A percentile compares a stretch with the other conserved stretches of the same genome.
Evolutionary conservation across 2,329 filamentous ascomycete genomes (phyloP).

Genomic region (Paecilomyces dactylethromorphus): DNA sequence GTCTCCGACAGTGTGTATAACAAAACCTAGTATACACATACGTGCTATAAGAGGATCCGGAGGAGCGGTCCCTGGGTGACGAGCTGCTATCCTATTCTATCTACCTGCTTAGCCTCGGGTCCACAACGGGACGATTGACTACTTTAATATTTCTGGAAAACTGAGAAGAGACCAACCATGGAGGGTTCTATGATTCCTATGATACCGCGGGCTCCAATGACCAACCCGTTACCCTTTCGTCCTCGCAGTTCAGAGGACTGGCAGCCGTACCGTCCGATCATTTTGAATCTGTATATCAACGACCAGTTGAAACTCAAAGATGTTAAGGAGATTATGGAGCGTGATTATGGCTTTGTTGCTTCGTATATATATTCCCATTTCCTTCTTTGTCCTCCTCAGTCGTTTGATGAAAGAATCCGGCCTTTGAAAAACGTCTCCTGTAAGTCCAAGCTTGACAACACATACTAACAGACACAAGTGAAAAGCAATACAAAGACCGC

Average conservation of each 20-base stretch:
- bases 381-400: neutral
- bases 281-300: constrained; percentile 29
- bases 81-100: neutral
- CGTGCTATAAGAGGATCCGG: neutral
- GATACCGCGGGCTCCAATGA: neutral
- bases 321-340: constrained; percentile 31
- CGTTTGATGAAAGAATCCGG: neutral
- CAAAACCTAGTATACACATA: neutral
- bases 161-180: neutral
- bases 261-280: constrained; percentile 27
- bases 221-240: constrained; percentile 14
- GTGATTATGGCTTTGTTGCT: constrained; percentile 28
- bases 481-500: constrained; percentile 34
- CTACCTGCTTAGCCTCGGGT: neutral
- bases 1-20: neutral
- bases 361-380: constrained; percentile 22
- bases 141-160: neutral
- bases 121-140: neutral
- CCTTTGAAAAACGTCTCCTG: neutral
- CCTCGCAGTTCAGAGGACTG: constrained; percentile 31
- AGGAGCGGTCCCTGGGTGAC: neutral
- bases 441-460: neutral
- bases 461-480: constrained; percentile 16
- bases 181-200: neutral
- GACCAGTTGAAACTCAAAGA: constrained; percentile 28